These are phyloP conservation scores for Fusarium sp. DNA, from an alignment of 2,329 filamentous ascomycete genomes.

Conservation along the genomic window DNA sequence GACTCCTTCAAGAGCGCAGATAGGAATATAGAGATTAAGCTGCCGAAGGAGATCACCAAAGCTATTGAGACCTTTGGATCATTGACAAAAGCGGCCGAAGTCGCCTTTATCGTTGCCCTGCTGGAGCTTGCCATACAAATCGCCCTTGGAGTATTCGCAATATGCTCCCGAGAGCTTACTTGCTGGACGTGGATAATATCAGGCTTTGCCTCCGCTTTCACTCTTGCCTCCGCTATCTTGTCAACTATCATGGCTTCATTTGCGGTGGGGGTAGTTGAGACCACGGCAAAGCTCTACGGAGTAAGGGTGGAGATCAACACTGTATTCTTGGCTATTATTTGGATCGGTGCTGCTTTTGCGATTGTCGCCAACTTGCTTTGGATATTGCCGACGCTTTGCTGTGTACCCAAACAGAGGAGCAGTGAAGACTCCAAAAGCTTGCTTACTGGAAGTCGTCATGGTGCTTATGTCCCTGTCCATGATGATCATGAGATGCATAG, in stretches of 20 bases:
- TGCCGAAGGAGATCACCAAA: not conserved
- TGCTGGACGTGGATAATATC: conserved; percentile 4
- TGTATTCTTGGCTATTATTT: not conserved
- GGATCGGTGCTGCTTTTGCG: not conserved
- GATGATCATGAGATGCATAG: not conserved
- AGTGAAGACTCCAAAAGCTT: not conserved
- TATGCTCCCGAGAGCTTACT: not conserved
- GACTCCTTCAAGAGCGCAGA: not conserved
- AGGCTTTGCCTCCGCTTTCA: not conserved
- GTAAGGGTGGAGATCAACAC: not conserved
- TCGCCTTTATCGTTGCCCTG: not conserved
- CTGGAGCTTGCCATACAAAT: not conserved
- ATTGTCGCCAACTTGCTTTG: not conserved
- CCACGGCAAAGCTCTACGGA: not conserved
- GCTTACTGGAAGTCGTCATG: not conserved
- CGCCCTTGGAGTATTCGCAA: not conserved
- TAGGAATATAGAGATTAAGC: not conserved
- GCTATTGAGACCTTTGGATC: not conserved
- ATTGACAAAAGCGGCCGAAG: not conserved
- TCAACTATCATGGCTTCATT: not conserved
- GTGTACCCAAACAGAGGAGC: not conserved
- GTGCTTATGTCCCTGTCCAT: not conserved
- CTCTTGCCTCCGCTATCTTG: not conserved
- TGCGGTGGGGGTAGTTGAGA: not conserved
- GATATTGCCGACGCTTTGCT: not conserved